phyloP scores from a whole-genome alignment of 116 monocot species.

The Phalaenopsis hybrid region DNA sequence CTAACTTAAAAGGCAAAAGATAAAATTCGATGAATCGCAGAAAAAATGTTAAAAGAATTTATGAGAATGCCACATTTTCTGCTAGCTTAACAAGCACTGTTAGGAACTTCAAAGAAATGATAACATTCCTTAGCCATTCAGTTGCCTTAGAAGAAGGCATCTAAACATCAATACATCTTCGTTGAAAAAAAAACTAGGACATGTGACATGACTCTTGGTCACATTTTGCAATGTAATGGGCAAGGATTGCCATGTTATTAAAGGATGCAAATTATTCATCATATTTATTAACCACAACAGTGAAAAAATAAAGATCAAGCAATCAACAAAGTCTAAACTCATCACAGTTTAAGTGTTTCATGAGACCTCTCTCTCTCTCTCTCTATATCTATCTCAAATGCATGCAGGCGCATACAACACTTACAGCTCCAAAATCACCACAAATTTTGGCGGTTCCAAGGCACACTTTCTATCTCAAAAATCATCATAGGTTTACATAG shows the following conservation, averaged over 20 bases:
- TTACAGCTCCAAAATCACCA: too few species aligned
- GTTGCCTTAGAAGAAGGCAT: background rate
- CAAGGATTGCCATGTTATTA: background rate
- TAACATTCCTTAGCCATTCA: background rate
- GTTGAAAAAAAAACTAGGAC: too few species aligned
- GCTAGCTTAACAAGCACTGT: background rate
- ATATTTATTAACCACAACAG: background rate
- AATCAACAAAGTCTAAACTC: too few species aligned
- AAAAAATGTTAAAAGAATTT: background rate
- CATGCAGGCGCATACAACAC: too few species aligned
- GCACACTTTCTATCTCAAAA: background rate
- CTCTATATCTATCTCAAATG: too few species aligned
- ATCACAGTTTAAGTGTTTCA: too few species aligned
- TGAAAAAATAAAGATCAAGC: too few species aligned
- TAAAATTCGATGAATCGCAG: background rate
- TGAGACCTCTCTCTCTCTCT: too few species aligned
- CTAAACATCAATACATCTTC: background rate
- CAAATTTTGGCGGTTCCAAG: background rate
- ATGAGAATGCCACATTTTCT: background rate
- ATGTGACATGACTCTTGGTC: too few species aligned
- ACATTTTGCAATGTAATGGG: too few species aligned
- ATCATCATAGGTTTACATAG: too few species aligned
- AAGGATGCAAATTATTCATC: background rate
- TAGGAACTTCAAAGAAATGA: background rate
- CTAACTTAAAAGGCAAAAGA: background rate